A percentile compares a stretch with the other conserved stretches of the same genome.
Conservation (phyloP, 2,329 filamentous ascomycete species). For the Shiraia sp. region DNA sequence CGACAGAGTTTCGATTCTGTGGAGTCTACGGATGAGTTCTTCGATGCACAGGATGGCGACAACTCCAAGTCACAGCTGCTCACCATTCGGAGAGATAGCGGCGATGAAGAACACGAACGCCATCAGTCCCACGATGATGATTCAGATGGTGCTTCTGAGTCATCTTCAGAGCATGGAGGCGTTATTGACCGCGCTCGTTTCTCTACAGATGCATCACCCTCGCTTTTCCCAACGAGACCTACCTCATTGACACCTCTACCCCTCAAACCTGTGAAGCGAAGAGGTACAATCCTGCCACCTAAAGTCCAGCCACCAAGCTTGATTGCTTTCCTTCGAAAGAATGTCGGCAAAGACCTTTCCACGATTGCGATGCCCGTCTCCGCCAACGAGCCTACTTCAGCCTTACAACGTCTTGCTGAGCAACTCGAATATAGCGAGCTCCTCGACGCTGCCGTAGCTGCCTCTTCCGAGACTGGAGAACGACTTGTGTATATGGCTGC, state of each 20-base stretch:
- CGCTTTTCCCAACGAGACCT: constrained; percentile 74
- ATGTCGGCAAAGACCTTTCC: constrained; percentile 95
- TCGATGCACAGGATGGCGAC: constrained; percentile 75
- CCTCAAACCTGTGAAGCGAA: constrained; percentile 68
- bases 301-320: constrained; percentile 84
- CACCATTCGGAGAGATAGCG: constrained; percentile 70
- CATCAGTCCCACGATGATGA: constrained; percentile 44
- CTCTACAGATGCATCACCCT: constrained; percentile 42
- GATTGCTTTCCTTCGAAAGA: constrained; percentile 93
- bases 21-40: constrained; percentile 81
- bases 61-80: constrained; percentile 65
- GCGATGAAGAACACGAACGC: constrained; percentile 53
- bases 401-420: constrained; percentile 87
- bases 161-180: constrained; percentile 60
- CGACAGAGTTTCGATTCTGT: constrained; percentile 79
- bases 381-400: constrained; percentile 87
- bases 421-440: constrained; percentile 88
- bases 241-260: constrained; percentile 80
- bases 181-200: constrained; percentile 43
- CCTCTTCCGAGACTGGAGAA: constrained; percentile 63
- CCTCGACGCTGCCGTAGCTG: constrained; percentile 66
- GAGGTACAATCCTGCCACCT: constrained; percentile 71
- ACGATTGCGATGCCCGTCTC: constrained; percentile 98
- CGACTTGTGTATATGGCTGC: constrained; percentile 84
- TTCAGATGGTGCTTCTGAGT: constrained; percentile 62